Conservation (phyloP, 441 rosid genomes). For the Codiaeum variegatum region DNA sequence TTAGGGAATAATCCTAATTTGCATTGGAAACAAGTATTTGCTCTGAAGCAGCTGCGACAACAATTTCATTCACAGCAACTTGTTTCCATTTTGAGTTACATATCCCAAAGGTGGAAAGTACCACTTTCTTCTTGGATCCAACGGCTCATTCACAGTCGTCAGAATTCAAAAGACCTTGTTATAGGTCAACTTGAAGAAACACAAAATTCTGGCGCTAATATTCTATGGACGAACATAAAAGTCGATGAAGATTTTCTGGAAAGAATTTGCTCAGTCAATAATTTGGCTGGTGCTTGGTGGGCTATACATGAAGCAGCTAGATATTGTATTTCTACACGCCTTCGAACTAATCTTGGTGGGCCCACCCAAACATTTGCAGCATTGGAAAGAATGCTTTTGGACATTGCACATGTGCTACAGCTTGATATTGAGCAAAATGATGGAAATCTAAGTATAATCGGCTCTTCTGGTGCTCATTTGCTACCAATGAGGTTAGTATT, state of each 20-base stretch:
- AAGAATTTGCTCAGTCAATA: conserved; percentile 70
- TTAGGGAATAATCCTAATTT: conserved; percentile 47
- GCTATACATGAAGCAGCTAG: conserved; percentile 98
- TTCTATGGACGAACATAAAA: conserved; percentile 52
- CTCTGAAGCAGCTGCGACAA: conserved; percentile 72
- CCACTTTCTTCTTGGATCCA: conserved; percentile 92
- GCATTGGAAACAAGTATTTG: conserved; percentile 91
- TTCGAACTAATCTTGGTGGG: conserved; percentile 98
- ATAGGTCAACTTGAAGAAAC: conserved; percentile 63
- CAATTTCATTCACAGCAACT: conserved; percentile 92
- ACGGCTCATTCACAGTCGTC: conserved; percentile 63
- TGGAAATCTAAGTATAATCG: conserved; percentile 72
- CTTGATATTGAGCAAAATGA: conserved; percentile 80
- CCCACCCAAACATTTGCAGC: conserved; percentile 98
- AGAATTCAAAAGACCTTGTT: conserved; percentile 46
- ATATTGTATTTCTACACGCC: conserved; percentile 80
- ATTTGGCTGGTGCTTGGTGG: conserved; percentile 97
- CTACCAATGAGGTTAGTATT: conserved; percentile 92
- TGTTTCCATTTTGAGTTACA: conserved; percentile 89
- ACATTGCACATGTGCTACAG: conserved; percentile 79
- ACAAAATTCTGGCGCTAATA: conserved; percentile 35
- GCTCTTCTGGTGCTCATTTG: conserved; percentile 91
- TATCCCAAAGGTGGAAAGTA: conserved; percentile 91
- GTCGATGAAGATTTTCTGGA: conserved; percentile 70
- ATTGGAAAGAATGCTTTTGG: conserved; percentile 96